Base-by-base conservation (phyloP, 768 basidiomycete genomes). In the Boletus tomentosulus region DNA sequence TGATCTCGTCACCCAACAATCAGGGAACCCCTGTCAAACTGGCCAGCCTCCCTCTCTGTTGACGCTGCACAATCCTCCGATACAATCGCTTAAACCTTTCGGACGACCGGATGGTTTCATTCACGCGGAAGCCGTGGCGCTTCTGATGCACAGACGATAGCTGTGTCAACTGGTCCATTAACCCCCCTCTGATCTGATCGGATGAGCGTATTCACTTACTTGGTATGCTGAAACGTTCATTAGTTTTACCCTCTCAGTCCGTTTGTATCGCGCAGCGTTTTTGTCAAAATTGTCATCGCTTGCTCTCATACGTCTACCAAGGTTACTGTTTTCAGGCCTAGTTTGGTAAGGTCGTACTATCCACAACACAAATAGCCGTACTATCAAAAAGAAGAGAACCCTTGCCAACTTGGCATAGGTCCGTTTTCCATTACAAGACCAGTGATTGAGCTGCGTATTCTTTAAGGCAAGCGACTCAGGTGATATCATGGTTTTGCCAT, bases 11-110 rank as follows among this genome's bases (percentile, higher is more conserved):
- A 33, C 39, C 35, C 34, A 35, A 52, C 28, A 5, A 41, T 28
- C 39, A 69, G 67, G 39, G 62, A 66, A 51, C 52, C 58, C 1
- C 52, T 65, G 24, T 47, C 58, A 33, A 60, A 69, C 37, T 70
- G 69, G 69, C 69, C 69, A 24, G 63, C 66, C 12, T 11, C 55
- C 30, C 54, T 70, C 51, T 58, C 65, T 7, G 52, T 65, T 6
- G 47, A 63, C 8, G 35, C 46, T 30, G 46, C 59, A 37, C 62
- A 63, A 45, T 34, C 63, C n/a, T 55, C 58, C 4, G 61, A 50
- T 30, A 67, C 59, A 6, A 65, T 70, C 39, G 28, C 65, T 10
- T 70, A 52, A 53, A 31, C n/a, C 3, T 24, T 16, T 44, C 3
- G 13, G 27, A 22, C 2, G 16, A 39, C 16, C 16, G 25, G 24